These are phyloP conservation scores for Stenocarpella maydis DNA, from an alignment of 2,329 filamentous ascomycete genomes.

Conservation along the genomic window DNA sequence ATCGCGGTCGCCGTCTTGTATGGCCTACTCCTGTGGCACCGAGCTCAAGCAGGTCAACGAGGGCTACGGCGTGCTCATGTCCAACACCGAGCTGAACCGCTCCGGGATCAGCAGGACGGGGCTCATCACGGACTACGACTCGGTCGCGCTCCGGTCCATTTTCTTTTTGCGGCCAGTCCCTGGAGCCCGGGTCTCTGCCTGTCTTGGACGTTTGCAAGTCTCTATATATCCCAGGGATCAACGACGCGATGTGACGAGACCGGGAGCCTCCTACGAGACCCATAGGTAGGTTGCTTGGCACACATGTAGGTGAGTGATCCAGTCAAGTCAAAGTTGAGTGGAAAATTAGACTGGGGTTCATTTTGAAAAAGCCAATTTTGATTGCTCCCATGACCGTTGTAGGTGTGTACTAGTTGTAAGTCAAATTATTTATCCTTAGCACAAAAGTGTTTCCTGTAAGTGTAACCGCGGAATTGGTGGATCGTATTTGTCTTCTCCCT, in stretches of 20 bases:
- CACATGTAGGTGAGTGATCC: background rate
- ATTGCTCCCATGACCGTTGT: background rate
- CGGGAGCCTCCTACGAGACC: background rate
- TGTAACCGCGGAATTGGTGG: no score
- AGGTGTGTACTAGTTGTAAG: background rate
- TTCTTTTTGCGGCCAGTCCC: constrained; percentile 1
- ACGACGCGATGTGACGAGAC: background rate
- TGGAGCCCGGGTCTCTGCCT: background rate
- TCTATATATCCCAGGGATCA: background rate
- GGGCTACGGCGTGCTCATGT: no score
- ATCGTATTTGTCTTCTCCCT: no score
- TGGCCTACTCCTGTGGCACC: background rate
- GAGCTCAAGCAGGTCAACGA: no score
- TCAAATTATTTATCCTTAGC: no score
- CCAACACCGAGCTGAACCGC: background rate
- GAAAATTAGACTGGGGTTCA: background rate
- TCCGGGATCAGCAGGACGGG: background rate
- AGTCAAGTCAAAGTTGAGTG: no score
- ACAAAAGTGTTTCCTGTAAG: no score
- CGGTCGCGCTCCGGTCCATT: background rate
- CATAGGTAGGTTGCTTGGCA: no score
- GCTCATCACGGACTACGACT: background rate
- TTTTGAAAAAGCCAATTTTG: background rate
- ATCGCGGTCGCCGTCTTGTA: background rate
- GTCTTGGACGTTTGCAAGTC: background rate